Evolutionary conservation across 305 asterid species (phyloP), one percentile per base, ranked within the genome.

Genomic region (Fraxinus dipetala): DNA sequence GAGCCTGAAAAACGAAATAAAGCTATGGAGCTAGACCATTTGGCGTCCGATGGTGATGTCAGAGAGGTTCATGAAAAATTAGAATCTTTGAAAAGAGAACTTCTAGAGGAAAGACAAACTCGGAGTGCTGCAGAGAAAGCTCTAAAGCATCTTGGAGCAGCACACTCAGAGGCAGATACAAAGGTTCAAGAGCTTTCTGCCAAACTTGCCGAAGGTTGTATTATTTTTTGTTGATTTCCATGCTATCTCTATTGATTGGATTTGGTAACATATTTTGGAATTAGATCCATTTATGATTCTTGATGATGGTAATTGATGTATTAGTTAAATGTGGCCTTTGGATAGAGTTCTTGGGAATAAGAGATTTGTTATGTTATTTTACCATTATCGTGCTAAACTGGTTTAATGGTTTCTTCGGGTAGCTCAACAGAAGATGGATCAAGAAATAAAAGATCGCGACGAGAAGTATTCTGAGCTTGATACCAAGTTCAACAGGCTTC

Each of bases 391-490:
- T 63, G 30, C 72, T 63, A 24, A 63, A 63, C 28, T 8, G 6
- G 32, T 63, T 63, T 63, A 20, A 63, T 63, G 72, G n/a, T 63
- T 63, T 24, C 14, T 63, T 26, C 0, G 14, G 72, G 32, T 63
- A 63, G 72, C 32, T 63, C 72, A 63, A 63, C 72, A 63, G 34
- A 63, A 63, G 72, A 63, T 63, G 72, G 56, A 91, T 83, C 92
- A 90, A 86, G 98, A 94, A 91, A 87, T 96, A 54, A 91, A 92
- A 87, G 97, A 92, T 82, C 94, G 98, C 51, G 98, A 96, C 18
- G 95, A 94, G 82, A 96, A 93, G 85, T 93, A 91, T 78, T 87
- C 97, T 0, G 99, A 96, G 90, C 95, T 96, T 63, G 99, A 96
- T 87, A 82, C 91, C 77, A 94, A 94, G 92, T 90, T 96, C 84